These are phyloP conservation scores for Cordyceps farinosa DNA, from an alignment of 2,329 filamentous ascomycete species.

Conservation along the genomic window DNA sequence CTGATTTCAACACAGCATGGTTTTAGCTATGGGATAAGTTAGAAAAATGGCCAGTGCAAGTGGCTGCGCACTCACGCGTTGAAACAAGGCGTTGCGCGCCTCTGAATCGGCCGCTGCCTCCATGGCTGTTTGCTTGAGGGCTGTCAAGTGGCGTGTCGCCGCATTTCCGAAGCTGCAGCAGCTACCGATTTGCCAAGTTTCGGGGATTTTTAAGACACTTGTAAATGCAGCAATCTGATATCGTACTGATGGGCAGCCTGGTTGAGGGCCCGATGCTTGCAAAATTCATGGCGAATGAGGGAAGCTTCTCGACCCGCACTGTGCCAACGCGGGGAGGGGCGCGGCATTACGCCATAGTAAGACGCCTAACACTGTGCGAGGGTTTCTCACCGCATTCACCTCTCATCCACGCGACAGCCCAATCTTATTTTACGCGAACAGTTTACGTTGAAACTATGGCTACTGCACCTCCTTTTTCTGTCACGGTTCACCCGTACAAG, in stretches of 20 bases:
- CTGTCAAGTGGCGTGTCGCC: neutral
- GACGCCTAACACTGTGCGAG: neutral
- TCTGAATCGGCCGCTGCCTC: constrained; percentile 24
- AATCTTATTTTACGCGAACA: neutral
- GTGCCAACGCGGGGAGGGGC: neutral
- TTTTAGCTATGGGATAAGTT: constrained; percentile 48
- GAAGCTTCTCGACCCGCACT: constrained; percentile 16
- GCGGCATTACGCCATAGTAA: too few relatives aligned
- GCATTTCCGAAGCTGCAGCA: constrained; percentile 1
- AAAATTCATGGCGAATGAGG: neutral
- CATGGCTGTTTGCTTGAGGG: constrained; percentile 24
- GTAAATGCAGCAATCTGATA: neutral
- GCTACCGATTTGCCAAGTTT: neutral
- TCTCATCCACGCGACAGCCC: neutral
- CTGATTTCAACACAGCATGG: constrained; percentile 59
- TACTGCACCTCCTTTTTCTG: constrained; percentile 34
- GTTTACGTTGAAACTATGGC: constrained; percentile 23
- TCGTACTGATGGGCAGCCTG: neutral
- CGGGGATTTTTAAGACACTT: neutral
- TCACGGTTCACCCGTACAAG: constrained; percentile 45
- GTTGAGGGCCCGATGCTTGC: neutral
- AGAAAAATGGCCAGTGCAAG: neutral
- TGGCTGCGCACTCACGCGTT: constrained; percentile 24
- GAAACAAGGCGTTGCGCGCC: constrained; percentile 32
- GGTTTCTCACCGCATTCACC: neutral